phyloP scores from a whole-genome alignment of 768 basidiomycete genomes.

The Ramaria rubella region DNA sequence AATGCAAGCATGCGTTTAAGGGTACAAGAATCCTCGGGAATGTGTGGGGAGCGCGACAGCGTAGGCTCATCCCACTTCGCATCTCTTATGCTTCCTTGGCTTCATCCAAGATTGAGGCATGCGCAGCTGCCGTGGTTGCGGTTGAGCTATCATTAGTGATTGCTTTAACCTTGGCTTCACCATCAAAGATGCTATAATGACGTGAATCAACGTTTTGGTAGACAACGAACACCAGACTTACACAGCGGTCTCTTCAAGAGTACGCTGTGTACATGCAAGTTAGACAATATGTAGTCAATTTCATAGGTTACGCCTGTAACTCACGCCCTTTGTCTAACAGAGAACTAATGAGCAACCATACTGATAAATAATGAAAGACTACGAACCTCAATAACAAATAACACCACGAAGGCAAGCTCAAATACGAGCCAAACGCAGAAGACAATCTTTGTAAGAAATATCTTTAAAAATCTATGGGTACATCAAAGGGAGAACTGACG shows the following conservation, averaged over 20 bases:
- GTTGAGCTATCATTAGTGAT: neutral
- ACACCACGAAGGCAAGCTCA: conserved; percentile 4
- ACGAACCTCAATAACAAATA: conserved; percentile 5
- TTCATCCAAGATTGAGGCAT: neutral
- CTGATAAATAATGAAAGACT: too few species aligned
- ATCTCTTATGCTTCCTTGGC: too few species aligned
- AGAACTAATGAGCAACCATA: neutral
- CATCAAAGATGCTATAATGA: conserved; percentile 25
- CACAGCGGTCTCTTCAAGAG: conserved; percentile 30
- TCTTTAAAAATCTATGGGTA: neutral
- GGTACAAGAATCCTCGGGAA: too few species aligned
- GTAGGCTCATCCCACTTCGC: too few species aligned
- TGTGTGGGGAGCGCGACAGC: too few species aligned
- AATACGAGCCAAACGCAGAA: conserved; percentile 10
- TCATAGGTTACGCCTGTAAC: too few species aligned
- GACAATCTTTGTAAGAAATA: conserved; percentile 11
- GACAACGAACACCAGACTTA: conserved; percentile 8
- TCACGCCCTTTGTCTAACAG: conserved; percentile 2
- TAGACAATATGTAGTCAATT: neutral
- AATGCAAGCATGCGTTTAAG: too few species aligned
- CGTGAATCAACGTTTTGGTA: neutral
- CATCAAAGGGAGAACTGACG: neutral
- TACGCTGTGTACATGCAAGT: conserved; percentile 16
- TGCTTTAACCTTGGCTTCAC: conserved; percentile 20
- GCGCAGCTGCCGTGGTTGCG: neutral